Conservation (phyloP, 768 basidiomycete genomes). For the Leccinum sublutescens region DNA sequence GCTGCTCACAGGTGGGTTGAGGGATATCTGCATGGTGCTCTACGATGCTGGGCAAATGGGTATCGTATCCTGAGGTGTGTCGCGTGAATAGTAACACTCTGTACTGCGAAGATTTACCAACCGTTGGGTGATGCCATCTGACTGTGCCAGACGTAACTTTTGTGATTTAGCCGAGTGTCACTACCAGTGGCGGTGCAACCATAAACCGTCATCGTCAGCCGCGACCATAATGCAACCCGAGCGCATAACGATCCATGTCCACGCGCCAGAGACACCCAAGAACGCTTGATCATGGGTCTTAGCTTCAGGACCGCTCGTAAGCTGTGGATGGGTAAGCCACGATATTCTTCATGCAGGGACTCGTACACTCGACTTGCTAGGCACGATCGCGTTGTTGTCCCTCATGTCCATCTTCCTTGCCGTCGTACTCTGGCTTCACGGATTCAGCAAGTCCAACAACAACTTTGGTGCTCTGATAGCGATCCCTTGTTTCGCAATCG, state of each 20-base stretch:
- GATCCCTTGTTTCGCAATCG: conserved; percentile 30
- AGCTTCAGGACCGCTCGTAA: conserved; percentile 45
- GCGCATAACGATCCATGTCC: background rate
- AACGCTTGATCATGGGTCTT: conserved; percentile 33
- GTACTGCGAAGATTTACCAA: background rate
- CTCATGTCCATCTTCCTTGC: conserved; percentile 35
- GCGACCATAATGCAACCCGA: conserved; percentile 3
- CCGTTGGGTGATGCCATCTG: conserved; percentile 15
- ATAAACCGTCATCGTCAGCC: conserved; percentile 4
- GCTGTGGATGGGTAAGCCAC: conserved; percentile 35
- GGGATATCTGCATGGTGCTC: conserved; percentile 2
- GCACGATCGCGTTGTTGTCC: conserved; percentile 37
- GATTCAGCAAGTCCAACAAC: conserved; percentile 35
- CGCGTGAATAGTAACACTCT: background rate
- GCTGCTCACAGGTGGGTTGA: conserved; percentile 17
- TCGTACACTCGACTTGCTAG: conserved; percentile 18
- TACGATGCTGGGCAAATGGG: background rate
- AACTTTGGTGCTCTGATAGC: conserved; percentile 41
- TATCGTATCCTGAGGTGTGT: conserved; percentile 7
- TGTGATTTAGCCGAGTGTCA: background rate
- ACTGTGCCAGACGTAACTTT: background rate
- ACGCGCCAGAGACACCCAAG: background rate
- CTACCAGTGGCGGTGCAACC: background rate
- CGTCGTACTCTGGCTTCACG: conserved; percentile 33
- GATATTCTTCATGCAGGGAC: background rate